A percentile compares a stretch with the other conserved stretches of the same genome.
Conservation (phyloP, 2,329 filamentous ascomycete genomes). For the Pseudogymnoascus sp. region DNA sequence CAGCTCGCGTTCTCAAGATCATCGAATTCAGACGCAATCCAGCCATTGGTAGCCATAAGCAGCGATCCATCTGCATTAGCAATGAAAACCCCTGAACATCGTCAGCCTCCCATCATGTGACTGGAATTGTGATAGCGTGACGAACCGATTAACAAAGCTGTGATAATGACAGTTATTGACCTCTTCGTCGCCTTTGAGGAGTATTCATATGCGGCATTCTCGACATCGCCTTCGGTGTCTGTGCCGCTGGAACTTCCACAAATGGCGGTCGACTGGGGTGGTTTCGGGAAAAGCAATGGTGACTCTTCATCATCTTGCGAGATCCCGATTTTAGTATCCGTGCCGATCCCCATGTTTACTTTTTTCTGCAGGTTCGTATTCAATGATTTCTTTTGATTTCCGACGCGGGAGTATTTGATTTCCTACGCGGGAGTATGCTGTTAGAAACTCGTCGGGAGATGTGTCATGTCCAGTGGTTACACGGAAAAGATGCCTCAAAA, state of each 20-base stretch:
- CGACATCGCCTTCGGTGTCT: background rate
- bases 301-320: background rate
- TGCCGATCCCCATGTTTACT: background rate
- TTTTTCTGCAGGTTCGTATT: background rate
- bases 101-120: background rate
- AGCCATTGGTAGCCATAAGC: conserved; percentile 58
- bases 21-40: conserved; percentile 55
- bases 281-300: background rate
- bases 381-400: background rate
- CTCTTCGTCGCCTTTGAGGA: background rate
- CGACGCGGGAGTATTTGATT: background rate
- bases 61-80: conserved; percentile 58
- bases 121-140: background rate
- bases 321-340: background rate
- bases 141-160: background rate
- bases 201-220: background rate
- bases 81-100: conserved; percentile 50
- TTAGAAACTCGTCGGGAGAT: background rate
- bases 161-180: background rate
- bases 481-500: background rate
- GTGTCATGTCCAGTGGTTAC: background rate
- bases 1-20: conserved; percentile 50
- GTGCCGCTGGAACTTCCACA: background rate
- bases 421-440: background rate
- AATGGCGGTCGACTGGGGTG: background rate